phyloP scores from a whole-genome alignment of 306 rosid genomes.

The Sindora glabra region DNA sequence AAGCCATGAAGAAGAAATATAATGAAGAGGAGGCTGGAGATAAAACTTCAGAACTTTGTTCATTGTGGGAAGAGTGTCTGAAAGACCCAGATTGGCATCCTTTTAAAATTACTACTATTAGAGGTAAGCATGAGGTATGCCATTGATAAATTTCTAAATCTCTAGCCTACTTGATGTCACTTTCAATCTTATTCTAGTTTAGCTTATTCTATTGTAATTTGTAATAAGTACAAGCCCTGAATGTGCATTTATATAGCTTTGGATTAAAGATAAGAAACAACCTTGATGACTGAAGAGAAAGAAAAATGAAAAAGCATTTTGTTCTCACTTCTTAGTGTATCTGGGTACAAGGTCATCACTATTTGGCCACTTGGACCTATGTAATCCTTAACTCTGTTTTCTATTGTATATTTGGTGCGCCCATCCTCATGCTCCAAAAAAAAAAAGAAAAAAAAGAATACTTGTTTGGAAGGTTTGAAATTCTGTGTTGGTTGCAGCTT shows the following conservation, averaged over 20 bases:
- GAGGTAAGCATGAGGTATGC: slow-evolving; percentile 33
- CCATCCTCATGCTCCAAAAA: no score
- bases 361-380: no score
- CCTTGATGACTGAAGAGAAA: neutral
- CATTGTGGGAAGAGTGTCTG: slow-evolving; percentile 49
- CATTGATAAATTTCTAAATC: neutral
- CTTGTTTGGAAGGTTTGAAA: no score
- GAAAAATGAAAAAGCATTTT: neutral
- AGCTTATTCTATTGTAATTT: neutral
- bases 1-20: slow-evolving; percentile 50
- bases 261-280: neutral
- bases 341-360: no score
- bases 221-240: no score
- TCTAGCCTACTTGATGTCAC: neutral
- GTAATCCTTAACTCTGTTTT: no score
- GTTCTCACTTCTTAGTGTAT: no score
- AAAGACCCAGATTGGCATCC: slow-evolving; percentile 69
- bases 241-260: neutral
- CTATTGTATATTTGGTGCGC: no score
- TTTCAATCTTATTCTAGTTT: neutral
- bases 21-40: slow-evolving; percentile 44
- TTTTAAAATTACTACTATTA: no score
- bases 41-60: slow-evolving; percentile 44
- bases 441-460: no score
- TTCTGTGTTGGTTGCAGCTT: no score